These are phyloP conservation scores for Aspergillus texensis DNA, from an alignment of 2,329 filamentous ascomycete genomes.

Conservation along the genomic window DNA sequence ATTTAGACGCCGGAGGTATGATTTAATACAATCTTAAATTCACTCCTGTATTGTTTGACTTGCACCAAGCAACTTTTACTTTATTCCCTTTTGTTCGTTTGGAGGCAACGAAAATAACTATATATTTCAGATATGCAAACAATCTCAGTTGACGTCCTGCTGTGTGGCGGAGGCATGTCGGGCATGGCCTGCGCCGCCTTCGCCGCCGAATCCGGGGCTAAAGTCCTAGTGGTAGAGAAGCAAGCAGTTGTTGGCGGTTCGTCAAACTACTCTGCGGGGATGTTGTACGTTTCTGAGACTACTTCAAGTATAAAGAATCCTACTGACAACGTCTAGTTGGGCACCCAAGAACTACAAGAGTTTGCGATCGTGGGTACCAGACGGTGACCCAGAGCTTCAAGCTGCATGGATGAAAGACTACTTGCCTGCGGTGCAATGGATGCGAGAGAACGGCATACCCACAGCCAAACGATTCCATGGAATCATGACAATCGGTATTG, in stretches of 20 bases:
- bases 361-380: conserved; percentile 28
- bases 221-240: conserved; percentile 29
- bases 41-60: neutral
- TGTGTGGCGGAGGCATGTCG: conserved; percentile 35
- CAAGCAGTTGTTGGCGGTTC: conserved; percentile 28
- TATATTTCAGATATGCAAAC: conserved; percentile 18
- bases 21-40: neutral
- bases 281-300: conserved; percentile 24
- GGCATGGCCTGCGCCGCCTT: conserved; percentile 33
- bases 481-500: conserved; percentile 32
- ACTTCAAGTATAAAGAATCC: neutral
- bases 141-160: conserved; percentile 26
- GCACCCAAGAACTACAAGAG: conserved; percentile 26
- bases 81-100: no score
- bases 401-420: conserved; percentile 30
- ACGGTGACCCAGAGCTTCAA: conserved; percentile 27
- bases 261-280: conserved; percentile 30
- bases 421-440: conserved; percentile 31
- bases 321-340: conserved; percentile 22
- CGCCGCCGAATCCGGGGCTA: conserved; percentile 27
- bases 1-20: conserved; percentile 11
- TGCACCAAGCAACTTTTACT: neutral
- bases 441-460: conserved; percentile 30
- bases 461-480: conserved; percentile 28
- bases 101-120: no score